These are phyloP conservation scores for Candida parachauliodes DNA, from an alignment of 805 yeast species.

Conservation along the genomic window DNA sequence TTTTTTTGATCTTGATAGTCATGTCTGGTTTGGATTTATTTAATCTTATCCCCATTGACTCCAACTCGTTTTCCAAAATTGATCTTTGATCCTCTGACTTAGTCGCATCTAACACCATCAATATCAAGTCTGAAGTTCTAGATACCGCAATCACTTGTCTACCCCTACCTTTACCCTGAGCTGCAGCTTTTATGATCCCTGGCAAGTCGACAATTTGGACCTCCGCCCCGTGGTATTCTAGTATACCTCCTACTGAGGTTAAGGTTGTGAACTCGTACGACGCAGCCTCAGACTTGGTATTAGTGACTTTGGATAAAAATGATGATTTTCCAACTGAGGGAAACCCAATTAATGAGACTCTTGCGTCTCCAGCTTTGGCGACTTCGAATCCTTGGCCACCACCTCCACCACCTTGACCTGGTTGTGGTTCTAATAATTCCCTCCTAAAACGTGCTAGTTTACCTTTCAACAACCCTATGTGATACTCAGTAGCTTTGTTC, in stretches of 20 bases:
- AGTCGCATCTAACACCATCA: conserved; percentile 95
- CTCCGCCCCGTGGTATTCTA: conserved; percentile 94
- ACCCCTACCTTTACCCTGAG: conserved; percentile 97
- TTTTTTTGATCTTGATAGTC: conserved; percentile 69
- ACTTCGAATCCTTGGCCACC: conserved; percentile 92
- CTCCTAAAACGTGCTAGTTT: conserved; percentile 90
- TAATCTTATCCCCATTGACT: conserved; percentile 88
- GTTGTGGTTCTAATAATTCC: conserved; percentile 86
- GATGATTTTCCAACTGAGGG: conserved; percentile 98
- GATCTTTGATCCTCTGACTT: conserved; percentile 86
- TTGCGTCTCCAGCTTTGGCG: conserved; percentile 91
- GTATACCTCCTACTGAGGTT: conserved; percentile 94
- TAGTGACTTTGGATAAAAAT: conserved; percentile 81
- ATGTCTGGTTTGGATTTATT: conserved; percentile 82
- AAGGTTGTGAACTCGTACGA: conserved; percentile 93
- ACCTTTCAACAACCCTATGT: conserved; percentile 89
- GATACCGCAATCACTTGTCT: conserved; percentile 96
- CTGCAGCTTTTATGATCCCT: conserved; percentile 94
- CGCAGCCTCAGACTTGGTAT: conserved; percentile 92
- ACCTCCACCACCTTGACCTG: conserved; percentile 68
- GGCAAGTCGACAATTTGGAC: conserved; percentile 97
- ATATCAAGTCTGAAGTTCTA: conserved; percentile 85
- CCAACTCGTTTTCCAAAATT: conserved; percentile 84
- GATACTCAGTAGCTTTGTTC: conserved; percentile 97
- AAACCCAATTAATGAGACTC: conserved; percentile 92